phyloP scores from a whole-genome alignment of 768 basidiomycete genomes.

The Boletus tomentosulus region DNA sequence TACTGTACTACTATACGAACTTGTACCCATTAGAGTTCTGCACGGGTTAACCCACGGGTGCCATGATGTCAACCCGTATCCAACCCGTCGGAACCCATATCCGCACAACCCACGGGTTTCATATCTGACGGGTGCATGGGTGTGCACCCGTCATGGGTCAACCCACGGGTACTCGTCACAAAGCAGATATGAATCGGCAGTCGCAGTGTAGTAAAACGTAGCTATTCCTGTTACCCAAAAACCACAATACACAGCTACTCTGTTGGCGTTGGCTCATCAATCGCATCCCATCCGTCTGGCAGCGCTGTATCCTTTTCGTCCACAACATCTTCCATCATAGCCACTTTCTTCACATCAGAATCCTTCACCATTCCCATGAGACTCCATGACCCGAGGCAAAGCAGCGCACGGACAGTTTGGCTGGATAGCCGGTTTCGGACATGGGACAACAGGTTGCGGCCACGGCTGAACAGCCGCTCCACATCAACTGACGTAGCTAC shows the following conservation, averaged over 20 bases:
- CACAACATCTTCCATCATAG: neutral
- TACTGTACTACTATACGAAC: no score
- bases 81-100: neutral
- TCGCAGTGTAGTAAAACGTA: neutral
- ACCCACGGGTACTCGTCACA: neutral
- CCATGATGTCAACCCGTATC: neutral
- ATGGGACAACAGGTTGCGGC: conserved; percentile 26
- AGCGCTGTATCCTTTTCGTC: conserved; percentile 13
- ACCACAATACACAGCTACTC: no score
- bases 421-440: conserved; percentile 23
- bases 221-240: no score
- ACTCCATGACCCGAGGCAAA: conserved; percentile 36
- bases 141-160: neutral
- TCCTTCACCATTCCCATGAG: conserved; percentile 26
- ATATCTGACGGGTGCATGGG: neutral
- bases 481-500: conserved; percentile 33
- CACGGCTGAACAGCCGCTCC: conserved; percentile 26
- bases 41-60: conserved; percentile 3
- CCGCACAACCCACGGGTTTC: neutral
- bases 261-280: neutral
- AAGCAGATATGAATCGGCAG: no score
- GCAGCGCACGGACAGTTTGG: conserved; percentile 21
- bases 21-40: conserved; percentile 7
- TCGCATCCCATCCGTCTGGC: conserved; percentile 18
- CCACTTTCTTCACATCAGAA: conserved; percentile 12